A percentile compares a stretch with the other conserved stretches of the same genome.
Evolutionary conservation across 1,284 basidiomycete genomes (phyloP).

Genomic region (Sparassis latifolia): DNA sequence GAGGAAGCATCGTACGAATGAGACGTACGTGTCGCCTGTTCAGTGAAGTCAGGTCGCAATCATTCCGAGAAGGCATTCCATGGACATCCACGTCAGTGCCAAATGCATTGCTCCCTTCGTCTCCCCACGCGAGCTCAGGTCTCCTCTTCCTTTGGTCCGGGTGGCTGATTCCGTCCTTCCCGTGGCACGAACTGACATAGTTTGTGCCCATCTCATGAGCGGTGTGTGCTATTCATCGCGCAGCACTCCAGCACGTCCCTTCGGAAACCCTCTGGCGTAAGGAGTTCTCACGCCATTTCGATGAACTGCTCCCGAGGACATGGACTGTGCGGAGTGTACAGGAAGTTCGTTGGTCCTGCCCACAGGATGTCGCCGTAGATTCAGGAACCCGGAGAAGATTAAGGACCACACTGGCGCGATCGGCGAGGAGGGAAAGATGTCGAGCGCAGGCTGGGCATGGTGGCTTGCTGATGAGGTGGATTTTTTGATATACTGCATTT

Average conservation of each 20-base stretch:
- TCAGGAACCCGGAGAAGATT: slow-evolving; percentile 58
- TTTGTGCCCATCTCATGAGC: slow-evolving; percentile 53
- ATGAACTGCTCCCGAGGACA: slow-evolving; percentile 22
- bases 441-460: slow-evolving; percentile 16
- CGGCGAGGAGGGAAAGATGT: slow-evolving; percentile 19
- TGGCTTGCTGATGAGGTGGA: too few species aligned
- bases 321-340: slow-evolving; percentile 20
- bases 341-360: slow-evolving; percentile 30
- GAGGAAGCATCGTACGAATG: slow-evolving; percentile 22
- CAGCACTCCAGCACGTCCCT: slow-evolving; percentile 49
- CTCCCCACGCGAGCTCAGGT: slow-evolving; percentile 63
- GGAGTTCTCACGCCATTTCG: slow-evolving; percentile 15
- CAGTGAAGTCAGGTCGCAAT: slow-evolving; percentile 59
- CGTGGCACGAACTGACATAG: slow-evolving; percentile 58
- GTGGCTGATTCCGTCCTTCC: slow-evolving; percentile 63
- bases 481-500: too few species aligned
- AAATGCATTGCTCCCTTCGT: slow-evolving; percentile 58
- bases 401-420: slow-evolving; percentile 20
- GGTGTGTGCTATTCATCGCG: slow-evolving; percentile 48
- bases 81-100: slow-evolving; percentile 46
- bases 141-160: slow-evolving; percentile 43
- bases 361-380: slow-evolving; percentile 58
- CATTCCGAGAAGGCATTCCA: slow-evolving; percentile 29
- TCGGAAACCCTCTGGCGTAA: slow-evolving; percentile 38
- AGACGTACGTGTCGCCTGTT: slow-evolving; percentile 27